Base-by-base conservation (phyloP, 805 yeast genomes). In the Metschnikowia lunata region DNA sequence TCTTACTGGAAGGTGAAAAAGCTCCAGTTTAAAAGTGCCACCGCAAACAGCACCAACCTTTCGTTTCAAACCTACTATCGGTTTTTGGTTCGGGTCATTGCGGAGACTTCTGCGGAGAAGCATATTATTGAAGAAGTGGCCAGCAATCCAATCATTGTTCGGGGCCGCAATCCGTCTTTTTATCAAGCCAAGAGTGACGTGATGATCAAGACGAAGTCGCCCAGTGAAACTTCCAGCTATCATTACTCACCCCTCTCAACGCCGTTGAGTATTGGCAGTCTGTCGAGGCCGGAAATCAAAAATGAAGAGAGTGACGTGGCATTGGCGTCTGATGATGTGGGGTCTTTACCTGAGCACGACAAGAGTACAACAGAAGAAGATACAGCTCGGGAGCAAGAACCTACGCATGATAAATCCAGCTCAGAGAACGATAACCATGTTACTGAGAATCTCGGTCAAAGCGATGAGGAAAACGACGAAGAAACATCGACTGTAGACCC, bases 111-210 rank as follows among this genome's bases (percentile, higher is more conserved):
- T 2, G 34, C 49, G 5, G 47, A 48, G 11, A 42, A 44, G 8
- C 38, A n/a, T 15, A 29, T 42, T 7, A 8, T 53, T 8, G 30
- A 39, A 12, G 48, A 42, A 29, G 23, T 48, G 13, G 39, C n/a
- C 11, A 50, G 56, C 38, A 39, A 46, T 8, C 81, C 81, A 1
- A 73, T 80, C 4, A 75, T 76, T 11, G 84, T 79, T 8, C 60
- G 85, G 48, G 85, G 85, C 3, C 59, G 84, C 40, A 80, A 79
- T 51, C 84, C 85, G 3, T 69, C 78, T n/a, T 80, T 79, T 49
- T 79, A 79, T 52, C 69, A 71, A 30, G 78, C 76, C 45, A 61
- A 79, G 44, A 73, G 76, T 39, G 82, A 78, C 52, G 59, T 77
- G 15, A 54, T 71, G 39, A 70, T 79, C 48, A 58, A 57, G 42